Percentiles rank a stretch among this genome's conserved stretches.
These are phyloP conservation scores for Rhynchospora breviuscula DNA, from an alignment of 176 grass and related monocot genomes.

Conservation along the genomic window DNA sequence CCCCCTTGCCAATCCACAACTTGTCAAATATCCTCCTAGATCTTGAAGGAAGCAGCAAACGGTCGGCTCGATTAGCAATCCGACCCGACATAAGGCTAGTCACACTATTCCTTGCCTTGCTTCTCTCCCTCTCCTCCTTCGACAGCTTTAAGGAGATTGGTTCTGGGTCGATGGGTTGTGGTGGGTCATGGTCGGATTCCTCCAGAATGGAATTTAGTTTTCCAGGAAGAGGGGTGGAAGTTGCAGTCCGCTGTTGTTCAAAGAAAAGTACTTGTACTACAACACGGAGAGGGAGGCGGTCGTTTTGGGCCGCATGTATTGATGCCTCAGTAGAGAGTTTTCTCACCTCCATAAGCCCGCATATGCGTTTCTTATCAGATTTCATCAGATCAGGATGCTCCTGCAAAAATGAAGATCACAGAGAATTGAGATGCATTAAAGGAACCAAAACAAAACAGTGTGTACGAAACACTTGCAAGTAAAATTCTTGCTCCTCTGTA, in stretches of 20 bases:
- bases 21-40: conserved; percentile 92
- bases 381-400: conserved; percentile 67
- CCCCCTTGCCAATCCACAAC: conserved; percentile 73
- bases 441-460: not conserved
- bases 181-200: conserved; percentile 12
- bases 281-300: conserved; percentile 74
- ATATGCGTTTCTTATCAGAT: conserved; percentile 77
- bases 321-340: conserved; percentile 75
- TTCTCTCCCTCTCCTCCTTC: not conserved
- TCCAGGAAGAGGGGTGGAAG: not conserved
- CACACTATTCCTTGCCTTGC: conserved; percentile 32
- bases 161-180: not conserved
- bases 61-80: conserved; percentile 32
- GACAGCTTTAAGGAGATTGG: conserved; percentile 8
- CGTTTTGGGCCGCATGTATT: conserved; percentile 81
- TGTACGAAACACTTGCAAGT: not conserved
- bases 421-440: conserved; percentile 11
- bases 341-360: conserved; percentile 74
- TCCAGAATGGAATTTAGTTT: conserved; percentile 29
- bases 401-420: conserved; percentile 33
- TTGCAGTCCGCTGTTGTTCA: conserved; percentile 51
- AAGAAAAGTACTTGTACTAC: conserved; percentile 98
- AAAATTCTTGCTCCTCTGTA: not conserved
- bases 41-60: conserved; percentile 53
- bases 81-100: conserved; percentile 41